Evolutionary conservation across 139 green algal species (phyloP), one percentile per base, ranked within the genome.

Genomic region (Asterochloris erici): DNA sequence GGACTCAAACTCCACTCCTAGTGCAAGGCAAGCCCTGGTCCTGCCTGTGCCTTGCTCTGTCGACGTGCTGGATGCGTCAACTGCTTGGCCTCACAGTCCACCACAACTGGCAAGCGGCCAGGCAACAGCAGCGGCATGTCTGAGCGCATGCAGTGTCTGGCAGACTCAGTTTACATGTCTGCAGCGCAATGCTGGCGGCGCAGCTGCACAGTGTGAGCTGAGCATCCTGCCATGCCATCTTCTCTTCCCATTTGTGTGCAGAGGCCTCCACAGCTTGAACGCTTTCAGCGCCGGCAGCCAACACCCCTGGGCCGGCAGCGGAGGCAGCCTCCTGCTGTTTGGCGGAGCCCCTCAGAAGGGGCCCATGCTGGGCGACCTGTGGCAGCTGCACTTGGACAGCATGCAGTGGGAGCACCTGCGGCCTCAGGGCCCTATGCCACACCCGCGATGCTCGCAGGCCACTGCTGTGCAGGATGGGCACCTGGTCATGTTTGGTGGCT

Each of bases 291-390:
- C 38, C 38, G 38, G 38, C 38, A 54, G 38, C 38, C 38, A 54
- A 54, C 38, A 54, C 38, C 38, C 38, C 38, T 54, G 38, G 38
- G 38, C 38, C 38, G 38, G 38, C 38, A 54, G 38, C 38, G 6
- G 38, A 10, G 38, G 69, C 19, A 78, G 38, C 10, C 78, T 89
- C 19, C 84, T 79, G 10, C 14, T 91, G 19, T 89, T 86, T 82
- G 86, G 78, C 4, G 88, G 88, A 16, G 88, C 88, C 26, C 83
- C 88, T 0, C 84, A 90, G 76, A 77, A 81, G 19, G 88, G 88
- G 0, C 73, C 69, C 11, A 91, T 91, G 88, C 47, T 90, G 68
- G 85, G 74, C 10, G 88, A 91, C 74, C 62, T 89, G 6, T 91
- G 82, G 75, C 27, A 26, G 11, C 63, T 91, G 17, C 79, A 88